phyloP scores from a whole-genome alignment of 306 rosid species.

The cucumber (Cucumis sativus) region Cucumber_9930_V3 NC_026660.2:28083501-28084000 shows the following conservation, averaged over 20 bases:
- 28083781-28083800: background rate
- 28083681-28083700: background rate
- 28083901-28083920: conserved; percentile 89
- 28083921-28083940: conserved; percentile 16
- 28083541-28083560: background rate
- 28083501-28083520: background rate
- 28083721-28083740: background rate
- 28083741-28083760: background rate
- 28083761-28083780: background rate
- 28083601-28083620: background rate
- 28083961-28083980: background rate
- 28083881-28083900: conserved; percentile 76
- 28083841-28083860: background rate
- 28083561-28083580: background rate
- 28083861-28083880: conserved; percentile 22
- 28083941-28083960: background rate
- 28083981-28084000: background rate
- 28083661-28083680: background rate
- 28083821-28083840: background rate
- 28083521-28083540: background rate
- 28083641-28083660: background rate
- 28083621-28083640: background rate
- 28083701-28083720: background rate
- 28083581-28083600: background rate
- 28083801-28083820: background rate